Evolutionary conservation across 331 rosid genomes (phyloP).

Genomic region (Quercus tomentella): DNA sequence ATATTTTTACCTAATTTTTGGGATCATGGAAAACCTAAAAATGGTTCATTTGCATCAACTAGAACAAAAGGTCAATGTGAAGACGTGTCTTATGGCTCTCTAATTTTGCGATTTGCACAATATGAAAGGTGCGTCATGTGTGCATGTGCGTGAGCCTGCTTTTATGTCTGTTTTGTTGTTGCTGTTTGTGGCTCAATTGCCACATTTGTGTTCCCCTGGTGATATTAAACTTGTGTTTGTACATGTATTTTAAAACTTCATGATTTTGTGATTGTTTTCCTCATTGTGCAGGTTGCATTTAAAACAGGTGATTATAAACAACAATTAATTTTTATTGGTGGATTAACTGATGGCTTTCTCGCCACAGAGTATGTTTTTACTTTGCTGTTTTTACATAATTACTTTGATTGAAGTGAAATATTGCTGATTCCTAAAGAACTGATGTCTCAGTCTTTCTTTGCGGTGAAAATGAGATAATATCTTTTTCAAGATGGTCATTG

Average conservation of each 20-base stretch:
- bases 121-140: not conserved
- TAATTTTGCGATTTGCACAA: not conserved
- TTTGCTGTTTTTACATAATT: not conserved
- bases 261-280: constrained; percentile 11
- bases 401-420: not conserved
- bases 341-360: constrained; percentile 89
- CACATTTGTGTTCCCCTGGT: not conserved
- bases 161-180: not conserved
- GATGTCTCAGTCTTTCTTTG: not conserved
- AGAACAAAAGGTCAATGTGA: not conserved
- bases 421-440: not conserved
- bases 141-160: not conserved
- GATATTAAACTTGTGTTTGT: not conserved
- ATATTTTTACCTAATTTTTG: not conserved
- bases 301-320: constrained; percentile 85
- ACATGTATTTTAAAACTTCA: not conserved
- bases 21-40: not conserved
- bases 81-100: not conserved
- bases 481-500: not conserved
- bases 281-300: constrained; percentile 78
- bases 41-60: not conserved
- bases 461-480: not conserved
- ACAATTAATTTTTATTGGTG: constrained; percentile 93
- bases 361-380: constrained; percentile 71
- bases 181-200: not conserved